These are phyloP conservation scores for Verticillium nubilum DNA, from an alignment of 2,329 filamentous ascomycete species.

Conservation along the genomic window DNA sequence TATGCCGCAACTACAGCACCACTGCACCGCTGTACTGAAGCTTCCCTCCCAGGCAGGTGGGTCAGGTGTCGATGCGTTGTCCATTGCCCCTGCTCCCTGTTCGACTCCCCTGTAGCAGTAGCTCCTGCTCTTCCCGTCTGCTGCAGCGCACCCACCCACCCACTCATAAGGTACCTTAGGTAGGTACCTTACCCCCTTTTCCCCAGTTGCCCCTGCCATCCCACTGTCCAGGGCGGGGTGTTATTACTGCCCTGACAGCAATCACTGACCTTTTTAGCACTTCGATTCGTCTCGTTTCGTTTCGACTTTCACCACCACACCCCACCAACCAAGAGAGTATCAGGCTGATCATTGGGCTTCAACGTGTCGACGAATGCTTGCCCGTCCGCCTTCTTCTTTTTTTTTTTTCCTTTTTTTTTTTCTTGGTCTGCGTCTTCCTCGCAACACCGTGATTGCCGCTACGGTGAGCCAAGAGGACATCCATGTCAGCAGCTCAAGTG, in stretches of 20 bases:
- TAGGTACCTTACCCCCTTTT: too few relatives aligned
- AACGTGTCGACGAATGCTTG: not conserved
- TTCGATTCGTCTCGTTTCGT: not conserved
- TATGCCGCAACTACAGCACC: not conserved
- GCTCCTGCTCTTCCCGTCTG: not conserved
- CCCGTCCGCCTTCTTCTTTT: not conserved
- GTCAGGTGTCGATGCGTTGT: not conserved
- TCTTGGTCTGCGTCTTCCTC: not conserved
- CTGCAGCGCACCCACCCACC: not conserved
- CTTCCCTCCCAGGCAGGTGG: not conserved
- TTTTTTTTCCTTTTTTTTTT: not conserved
- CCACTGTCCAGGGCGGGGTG: not conserved
- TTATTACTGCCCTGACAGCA: not conserved
- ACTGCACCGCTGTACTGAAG: not conserved
- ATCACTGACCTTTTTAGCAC: not conserved
- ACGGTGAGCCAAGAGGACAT: not conserved
- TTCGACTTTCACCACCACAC: not conserved
- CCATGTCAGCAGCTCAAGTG: not conserved
- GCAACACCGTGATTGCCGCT: not conserved
- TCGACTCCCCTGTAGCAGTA: not conserved
- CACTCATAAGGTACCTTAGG: not conserved
- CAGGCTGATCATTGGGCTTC: not conserved
- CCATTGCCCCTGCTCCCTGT: not conserved
- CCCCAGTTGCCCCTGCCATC: not conserved
- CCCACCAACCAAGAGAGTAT: not conserved